phyloP scores from a whole-genome alignment of 1,139 yeast genomes.

The Starmera stellimalicola region DNA sequence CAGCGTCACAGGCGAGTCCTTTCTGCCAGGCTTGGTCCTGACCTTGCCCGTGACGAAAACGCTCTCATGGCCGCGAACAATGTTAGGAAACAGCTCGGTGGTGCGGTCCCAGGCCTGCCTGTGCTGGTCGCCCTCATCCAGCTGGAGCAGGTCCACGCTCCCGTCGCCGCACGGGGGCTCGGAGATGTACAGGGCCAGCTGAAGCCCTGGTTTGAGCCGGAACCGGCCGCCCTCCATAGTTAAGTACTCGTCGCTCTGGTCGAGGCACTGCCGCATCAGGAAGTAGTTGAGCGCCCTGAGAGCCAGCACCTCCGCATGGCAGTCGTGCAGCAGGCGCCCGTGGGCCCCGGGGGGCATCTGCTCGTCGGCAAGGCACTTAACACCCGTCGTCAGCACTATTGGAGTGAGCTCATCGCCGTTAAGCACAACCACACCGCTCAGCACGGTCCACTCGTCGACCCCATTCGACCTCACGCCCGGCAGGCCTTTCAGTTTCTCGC shows the following conservation, averaged over 20 bases:
- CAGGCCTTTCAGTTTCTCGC: neutral
- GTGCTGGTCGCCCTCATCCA: no score
- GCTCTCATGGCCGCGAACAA: slow-evolving; percentile 57
- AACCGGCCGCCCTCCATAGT: slow-evolving; percentile 12
- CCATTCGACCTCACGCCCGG: neutral
- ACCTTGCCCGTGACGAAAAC: slow-evolving; percentile 52
- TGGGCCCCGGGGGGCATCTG: slow-evolving; percentile 24
- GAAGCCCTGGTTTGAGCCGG: slow-evolving; percentile 25
- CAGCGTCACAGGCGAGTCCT: slow-evolving; percentile 57
- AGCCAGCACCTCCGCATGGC: slow-evolving; percentile 80
- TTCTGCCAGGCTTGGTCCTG: slow-evolving; percentile 86
- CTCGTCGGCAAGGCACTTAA: slow-evolving; percentile 68
- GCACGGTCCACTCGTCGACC: neutral
- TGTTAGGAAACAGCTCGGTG: neutral
- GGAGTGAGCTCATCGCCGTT: slow-evolving; percentile 20
- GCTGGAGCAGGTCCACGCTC: slow-evolving; percentile 39
- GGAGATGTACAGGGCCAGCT: slow-evolving; percentile 56
- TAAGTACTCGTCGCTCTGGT: slow-evolving; percentile 2
- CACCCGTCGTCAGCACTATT: slow-evolving; percentile 68
- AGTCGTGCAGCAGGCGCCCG: slow-evolving; percentile 70
- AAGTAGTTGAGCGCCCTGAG: slow-evolving; percentile 55
- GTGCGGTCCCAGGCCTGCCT: no score
- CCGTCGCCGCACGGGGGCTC: slow-evolving; percentile 94
- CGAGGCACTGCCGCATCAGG: slow-evolving; percentile 27
- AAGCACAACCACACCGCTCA: neutral